Evolutionary conservation across 441 rosid genomes (phyloP).

Genomic region (Aleurites moluccanus): DNA sequence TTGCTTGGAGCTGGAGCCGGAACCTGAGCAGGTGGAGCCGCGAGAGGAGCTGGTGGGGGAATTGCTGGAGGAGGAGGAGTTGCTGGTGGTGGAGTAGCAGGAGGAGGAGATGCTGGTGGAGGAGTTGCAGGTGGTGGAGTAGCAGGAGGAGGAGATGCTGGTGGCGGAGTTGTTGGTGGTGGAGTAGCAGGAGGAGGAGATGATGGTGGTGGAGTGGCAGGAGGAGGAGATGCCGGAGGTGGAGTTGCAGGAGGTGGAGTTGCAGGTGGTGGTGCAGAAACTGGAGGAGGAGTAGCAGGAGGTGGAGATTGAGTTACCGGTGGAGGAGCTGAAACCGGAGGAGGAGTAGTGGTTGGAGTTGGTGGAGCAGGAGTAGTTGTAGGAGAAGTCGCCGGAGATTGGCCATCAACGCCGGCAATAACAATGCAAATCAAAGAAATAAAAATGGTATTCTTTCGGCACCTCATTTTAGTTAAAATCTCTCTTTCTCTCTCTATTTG

Average conservation of each 20-base stretch:
- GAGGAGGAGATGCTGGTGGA: conserved; percentile 27
- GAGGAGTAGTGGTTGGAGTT: conserved; percentile 36
- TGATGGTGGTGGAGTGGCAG: conserved; percentile 43
- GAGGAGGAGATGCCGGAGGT: conserved; percentile 50
- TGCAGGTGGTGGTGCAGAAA: conserved; percentile 34
- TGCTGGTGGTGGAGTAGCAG: conserved; percentile 23
- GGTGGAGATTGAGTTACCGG: conserved; percentile 47
- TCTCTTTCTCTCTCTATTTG: not conserved
- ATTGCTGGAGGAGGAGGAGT: conserved; percentile 42
- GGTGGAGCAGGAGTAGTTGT: conserved; percentile 69
- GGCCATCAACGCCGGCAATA: conserved; percentile 51
- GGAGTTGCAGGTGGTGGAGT: too few relatives aligned
- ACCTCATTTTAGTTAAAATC: conserved; percentile 18
- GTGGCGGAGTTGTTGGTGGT: conserved; percentile 42
- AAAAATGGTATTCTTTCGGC: conserved; percentile 5
- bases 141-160: conserved; percentile 46
- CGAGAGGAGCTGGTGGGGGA: conserved; percentile 53
- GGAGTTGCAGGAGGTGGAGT: conserved; percentile 34
- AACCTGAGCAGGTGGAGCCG: conserved; percentile 50
- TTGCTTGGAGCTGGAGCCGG: conserved; percentile 58
- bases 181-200: conserved; percentile 44
- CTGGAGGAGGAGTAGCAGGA: conserved; percentile 49
- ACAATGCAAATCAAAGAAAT: conserved; percentile 46
- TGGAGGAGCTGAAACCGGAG: conserved; percentile 32
- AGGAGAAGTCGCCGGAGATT: conserved; percentile 78